Base-by-base conservation (phyloP, 768 basidiomycete species). In the Kwoniella pini region DNA sequence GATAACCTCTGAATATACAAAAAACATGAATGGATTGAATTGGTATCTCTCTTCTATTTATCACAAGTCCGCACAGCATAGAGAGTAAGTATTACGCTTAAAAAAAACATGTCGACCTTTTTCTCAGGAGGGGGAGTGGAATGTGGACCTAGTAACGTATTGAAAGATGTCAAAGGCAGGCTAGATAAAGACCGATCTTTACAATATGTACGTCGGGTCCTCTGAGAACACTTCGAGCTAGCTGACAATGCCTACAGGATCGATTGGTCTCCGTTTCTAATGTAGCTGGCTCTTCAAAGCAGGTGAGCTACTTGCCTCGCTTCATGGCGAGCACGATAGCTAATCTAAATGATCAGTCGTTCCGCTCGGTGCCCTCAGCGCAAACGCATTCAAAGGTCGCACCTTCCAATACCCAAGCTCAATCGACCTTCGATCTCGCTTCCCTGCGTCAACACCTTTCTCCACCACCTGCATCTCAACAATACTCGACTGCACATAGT, bases 121-220 rank as follows among this genome's bases (percentile, higher is more conserved):
- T 51, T 74, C 4, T 58, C 60, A 15, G 72, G 72, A 33, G 67
- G 54, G 3, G 67, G 50, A 15, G 59, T 68, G 12, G 71, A 74
- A 24, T 74, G 72, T 59, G 70, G 70, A 1, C 72, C 72, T 22
- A 51, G 53, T 11, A 72, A 65, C 43, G 65, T 67, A 13, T 53
- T 75, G 11, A 72, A 72, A 54, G 62, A 62, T 50, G 69, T 75
- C 3, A 50, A 63, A 12, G 59, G 63, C 21, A 62, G 69, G 40
- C 31, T 75, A 4, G 74, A 72, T 19, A 46, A 57, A 30, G 74
- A 75, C 65, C 21, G 31, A 2, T 63, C 63, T 0, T 30, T 71
- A 12, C 63, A 67, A 40, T 71, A 71, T 64, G 72, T 74, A 36
- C 12, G 64, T 53, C 4, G n/a, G 11, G n/a, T n/a, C 4, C 13